A percentile compares a stretch with the other conserved stretches of the same genome.
These are phyloP conservation scores for Rossbeevera mucosa DNA, from an alignment of 768 basidiomycete species.

Conservation along the genomic window DNA sequence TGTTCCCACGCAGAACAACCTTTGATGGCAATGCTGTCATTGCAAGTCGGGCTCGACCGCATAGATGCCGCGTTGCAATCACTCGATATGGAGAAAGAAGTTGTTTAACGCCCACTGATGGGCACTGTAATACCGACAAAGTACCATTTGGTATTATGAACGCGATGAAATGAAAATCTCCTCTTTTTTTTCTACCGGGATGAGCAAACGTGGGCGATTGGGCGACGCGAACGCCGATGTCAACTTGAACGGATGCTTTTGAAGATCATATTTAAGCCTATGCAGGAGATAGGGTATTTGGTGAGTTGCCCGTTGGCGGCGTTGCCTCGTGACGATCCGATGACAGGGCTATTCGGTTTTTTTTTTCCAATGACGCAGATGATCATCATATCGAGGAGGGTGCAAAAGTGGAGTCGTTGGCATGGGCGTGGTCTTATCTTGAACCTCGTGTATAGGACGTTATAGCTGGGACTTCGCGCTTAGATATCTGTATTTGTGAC, in stretches of 20 bases:
- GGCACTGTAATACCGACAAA: background rate
- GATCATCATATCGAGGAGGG: background rate
- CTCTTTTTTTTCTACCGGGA: background rate
- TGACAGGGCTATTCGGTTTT: background rate
- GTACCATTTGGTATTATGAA: background rate
- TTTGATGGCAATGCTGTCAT: conserved; percentile 31
- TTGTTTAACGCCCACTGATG: background rate
- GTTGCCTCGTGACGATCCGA: background rate
- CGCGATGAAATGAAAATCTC: conserved; percentile 13
- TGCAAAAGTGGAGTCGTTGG: background rate
- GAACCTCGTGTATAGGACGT: background rate
- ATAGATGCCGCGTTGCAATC: conserved; percentile 38
- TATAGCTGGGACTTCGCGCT: background rate
- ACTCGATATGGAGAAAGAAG: conserved; percentile 5
- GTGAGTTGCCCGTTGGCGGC: background rate
- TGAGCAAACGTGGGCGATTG: too few relatives aligned
- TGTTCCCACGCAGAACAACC: conserved; percentile 21
- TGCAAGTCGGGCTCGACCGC: conserved; percentile 48
- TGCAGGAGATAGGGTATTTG: background rate
- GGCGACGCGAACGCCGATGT: background rate
- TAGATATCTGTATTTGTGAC: background rate
- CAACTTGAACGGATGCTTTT: background rate
- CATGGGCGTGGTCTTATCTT: background rate
- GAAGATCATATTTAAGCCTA: background rate
- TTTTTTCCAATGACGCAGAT: background rate